Percentiles rank a stretch among this genome's conserved stretches.
These are phyloP conservation scores for Trichomonas tenax DNA, from an alignment of 208 protist species.

Conservation along the genomic window DNA sequence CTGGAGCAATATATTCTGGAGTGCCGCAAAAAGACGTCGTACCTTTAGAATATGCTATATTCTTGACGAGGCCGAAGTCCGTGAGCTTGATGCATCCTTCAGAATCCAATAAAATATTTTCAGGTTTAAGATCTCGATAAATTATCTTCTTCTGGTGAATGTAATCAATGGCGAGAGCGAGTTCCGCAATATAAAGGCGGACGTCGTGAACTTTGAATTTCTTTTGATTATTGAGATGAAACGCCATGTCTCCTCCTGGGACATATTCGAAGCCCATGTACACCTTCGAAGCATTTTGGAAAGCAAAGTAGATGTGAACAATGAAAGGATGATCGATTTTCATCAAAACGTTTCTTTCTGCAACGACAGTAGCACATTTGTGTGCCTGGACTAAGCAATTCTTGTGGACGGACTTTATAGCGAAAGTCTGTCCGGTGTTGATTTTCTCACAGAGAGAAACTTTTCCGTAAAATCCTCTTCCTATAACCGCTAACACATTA, in stretches of 20 bases:
- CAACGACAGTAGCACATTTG: neutral
- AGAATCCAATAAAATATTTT: slow-evolving; percentile 11
- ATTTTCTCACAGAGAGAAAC: neutral
- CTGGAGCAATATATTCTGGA: neutral
- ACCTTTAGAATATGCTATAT: neutral
- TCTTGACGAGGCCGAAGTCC: slow-evolving; percentile 13
- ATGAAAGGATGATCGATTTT: neutral
- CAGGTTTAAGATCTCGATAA: slow-evolving; percentile 17
- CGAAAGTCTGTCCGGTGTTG: neutral
- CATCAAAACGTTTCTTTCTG: neutral
- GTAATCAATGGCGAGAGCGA: neutral
- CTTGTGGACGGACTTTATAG: neutral
- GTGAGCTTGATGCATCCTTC: neutral
- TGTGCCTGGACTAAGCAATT: neutral
- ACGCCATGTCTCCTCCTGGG: neutral
- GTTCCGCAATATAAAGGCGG: neutral
- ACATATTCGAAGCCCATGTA: neutral
- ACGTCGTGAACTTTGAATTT: neutral
- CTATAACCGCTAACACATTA: neutral
- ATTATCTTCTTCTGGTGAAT: neutral
- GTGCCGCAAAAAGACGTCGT: slow-evolving; percentile 6
- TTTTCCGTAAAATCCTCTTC: slow-evolving; percentile 8
- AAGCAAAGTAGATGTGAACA: neutral
- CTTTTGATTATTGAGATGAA: neutral
- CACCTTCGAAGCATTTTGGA: neutral